Base-by-base conservation (phyloP, 495 filamentous ascomycete species). In the Xeromyces bisporus region DNA sequence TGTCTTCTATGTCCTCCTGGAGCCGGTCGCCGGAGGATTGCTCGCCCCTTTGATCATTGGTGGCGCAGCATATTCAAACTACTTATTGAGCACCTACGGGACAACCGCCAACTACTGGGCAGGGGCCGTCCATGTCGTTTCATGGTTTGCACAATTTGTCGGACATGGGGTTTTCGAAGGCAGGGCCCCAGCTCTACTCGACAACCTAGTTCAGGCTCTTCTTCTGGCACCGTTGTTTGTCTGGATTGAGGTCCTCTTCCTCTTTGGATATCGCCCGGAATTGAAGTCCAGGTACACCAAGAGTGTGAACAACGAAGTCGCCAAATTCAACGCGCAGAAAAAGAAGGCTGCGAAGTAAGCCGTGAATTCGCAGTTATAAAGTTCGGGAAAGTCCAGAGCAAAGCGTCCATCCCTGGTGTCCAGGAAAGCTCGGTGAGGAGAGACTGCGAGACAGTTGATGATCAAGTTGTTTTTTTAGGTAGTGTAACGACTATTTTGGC, bases 141-240 rank as follows among this genome's bases (percentile, higher is more conserved):
- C 68, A 27, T 97, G 89, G 89, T 48, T 92, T 26, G 60, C 69
- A 18, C 89, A 97, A 50, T 92, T 97, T 50, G 37, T 94, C 24
- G 89, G 89, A 25, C 89, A 97, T 46, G 87, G 87, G 11, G 71
- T 66, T 6, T 97, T 80, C 43, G 89, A 96, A 55, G 73, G 80
- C 15, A 64, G 87, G 24, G 82, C 86, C 2, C 89, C 89, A 7
- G 87, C 87, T 8, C 45, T 93, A 36, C 54, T 94, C 39, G 87
- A 94, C 53, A 96, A 93, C 45, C 53, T 94, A 20, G 64, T 86
- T 15, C 87, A 94, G 51, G 85, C 89, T 15, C 46, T 93, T 32
- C 76, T 97, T 36, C 66, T 96, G n/a, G 89, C 89, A 0, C 89
- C 89, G n/a, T 73, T 97, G 40, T 97, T 97, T 45, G 85, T 96